Percentiles rank a stretch among this genome's conserved stretches.
phyloP scores from a whole-genome alignment of 2,329 filamentous ascomycete genomes.

The Phaeomoniella chlamydospora region DNA sequence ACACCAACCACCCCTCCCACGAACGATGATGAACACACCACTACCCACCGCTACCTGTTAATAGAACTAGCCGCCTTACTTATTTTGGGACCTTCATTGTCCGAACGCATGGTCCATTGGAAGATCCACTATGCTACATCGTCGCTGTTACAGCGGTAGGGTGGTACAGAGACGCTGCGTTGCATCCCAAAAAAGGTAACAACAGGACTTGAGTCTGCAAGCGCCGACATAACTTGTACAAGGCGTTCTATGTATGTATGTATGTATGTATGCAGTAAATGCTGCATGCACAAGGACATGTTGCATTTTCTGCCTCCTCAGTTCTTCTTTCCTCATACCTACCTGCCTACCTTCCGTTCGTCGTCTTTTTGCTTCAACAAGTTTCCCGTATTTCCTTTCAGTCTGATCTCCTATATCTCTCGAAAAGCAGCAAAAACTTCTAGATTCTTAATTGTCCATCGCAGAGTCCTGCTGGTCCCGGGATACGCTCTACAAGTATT shows the following conservation, averaged over 20 bases:
- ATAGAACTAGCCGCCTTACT: not conserved
- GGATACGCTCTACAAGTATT: no score
- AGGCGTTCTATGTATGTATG: not conserved
- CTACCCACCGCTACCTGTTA: not conserved
- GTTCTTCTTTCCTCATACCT: not conserved
- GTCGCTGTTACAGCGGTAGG: no score
- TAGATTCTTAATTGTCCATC: no score
- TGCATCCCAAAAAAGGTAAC: not conserved
- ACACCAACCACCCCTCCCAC: not conserved
- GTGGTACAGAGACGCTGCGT: not conserved
- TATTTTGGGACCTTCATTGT: not conserved
- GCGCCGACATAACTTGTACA: not conserved
- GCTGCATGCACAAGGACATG: no score
- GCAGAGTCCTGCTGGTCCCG: no score
- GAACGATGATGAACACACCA: not conserved
- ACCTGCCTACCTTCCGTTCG: no score
- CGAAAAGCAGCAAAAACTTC: no score
- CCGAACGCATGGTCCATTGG: not conserved
- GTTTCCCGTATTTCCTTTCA: no score
- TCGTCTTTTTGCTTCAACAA: no score
- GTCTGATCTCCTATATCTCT: no score
- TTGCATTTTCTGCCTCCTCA: not conserved
- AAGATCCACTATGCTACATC: no score
- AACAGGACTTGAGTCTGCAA: not conserved
- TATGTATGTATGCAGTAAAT: no score